phyloP scores from a whole-genome alignment of 371 early-diverging fungal species.

The Massospora cicadina region DNA sequence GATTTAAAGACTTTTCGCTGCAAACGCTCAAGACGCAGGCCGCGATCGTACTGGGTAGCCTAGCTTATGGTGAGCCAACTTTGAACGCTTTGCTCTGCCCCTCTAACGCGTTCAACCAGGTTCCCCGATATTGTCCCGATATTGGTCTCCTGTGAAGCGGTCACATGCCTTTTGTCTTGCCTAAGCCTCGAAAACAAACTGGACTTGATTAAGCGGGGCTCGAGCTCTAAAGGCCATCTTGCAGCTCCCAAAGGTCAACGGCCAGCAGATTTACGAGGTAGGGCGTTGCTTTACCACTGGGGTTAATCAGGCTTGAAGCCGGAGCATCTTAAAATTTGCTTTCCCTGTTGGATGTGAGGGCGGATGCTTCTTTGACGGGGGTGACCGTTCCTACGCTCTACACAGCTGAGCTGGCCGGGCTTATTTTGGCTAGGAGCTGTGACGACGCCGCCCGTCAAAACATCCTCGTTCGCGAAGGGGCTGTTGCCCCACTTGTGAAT shows the following conservation, averaged over 20 bases:
- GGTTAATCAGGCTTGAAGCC: background rate
- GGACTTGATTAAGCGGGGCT: conserved; percentile 42
- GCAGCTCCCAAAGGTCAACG: conserved; percentile 31
- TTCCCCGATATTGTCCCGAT: conserved; percentile 39
- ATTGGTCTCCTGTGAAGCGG: conserved; percentile 36
- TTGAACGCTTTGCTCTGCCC: no score
- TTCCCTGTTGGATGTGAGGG: background rate
- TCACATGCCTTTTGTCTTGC: conserved; percentile 35
- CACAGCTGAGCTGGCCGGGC: conserved; percentile 39
- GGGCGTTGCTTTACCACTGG: background rate
- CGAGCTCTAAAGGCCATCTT: conserved; percentile 60
- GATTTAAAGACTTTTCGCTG: conserved; percentile 31
- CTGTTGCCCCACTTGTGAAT: conserved; percentile 34
- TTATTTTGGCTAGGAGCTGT: conserved; percentile 43
- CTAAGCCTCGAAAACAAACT: conserved; percentile 27
- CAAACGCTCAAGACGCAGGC: conserved; percentile 37
- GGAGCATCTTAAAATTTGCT: conserved; percentile 4
- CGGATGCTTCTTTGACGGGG: background rate
- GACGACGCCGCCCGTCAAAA: conserved; percentile 38
- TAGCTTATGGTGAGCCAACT: conserved; percentile 43
- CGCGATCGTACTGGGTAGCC: conserved; percentile 55
- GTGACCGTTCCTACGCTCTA: background rate
- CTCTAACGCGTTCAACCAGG: no score
- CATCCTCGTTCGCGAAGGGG: conserved; percentile 35
- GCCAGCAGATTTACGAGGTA: conserved; percentile 37